Conservation (phyloP, 1,284 basidiomycete genomes). For the Puccinia polysora region DNA sequence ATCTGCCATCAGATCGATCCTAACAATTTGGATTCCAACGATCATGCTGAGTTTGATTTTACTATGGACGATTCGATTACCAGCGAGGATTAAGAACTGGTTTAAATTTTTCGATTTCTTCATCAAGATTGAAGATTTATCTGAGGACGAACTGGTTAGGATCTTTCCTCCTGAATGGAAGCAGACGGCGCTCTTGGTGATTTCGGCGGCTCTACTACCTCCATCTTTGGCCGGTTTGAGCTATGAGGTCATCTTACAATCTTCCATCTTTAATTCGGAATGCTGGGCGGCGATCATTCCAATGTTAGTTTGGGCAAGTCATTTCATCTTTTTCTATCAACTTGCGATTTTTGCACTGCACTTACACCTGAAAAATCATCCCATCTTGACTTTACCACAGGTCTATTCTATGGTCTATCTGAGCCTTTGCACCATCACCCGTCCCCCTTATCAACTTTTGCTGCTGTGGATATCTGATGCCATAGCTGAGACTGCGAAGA, state of each 20-base stretch:
- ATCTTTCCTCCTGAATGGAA: not conserved
- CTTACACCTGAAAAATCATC: not conserved
- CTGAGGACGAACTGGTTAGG: not conserved
- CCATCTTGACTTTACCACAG: not conserved
- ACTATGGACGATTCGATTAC: not conserved
- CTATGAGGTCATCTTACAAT: not conserved
- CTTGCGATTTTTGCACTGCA: not conserved
- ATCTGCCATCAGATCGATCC: not conserved
- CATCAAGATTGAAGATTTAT: not conserved
- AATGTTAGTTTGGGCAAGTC: constrained; percentile 19
- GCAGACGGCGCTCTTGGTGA: not conserved
- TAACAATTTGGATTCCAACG: not conserved
- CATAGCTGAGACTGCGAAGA: not conserved
- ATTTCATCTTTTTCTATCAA: not conserved
- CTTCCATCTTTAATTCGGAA: not conserved
- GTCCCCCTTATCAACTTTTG: constrained; percentile 17
- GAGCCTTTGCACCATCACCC: constrained; percentile 10
- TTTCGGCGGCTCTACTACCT: not conserved
- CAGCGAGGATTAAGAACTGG: not conserved
- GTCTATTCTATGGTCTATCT: constrained; percentile 30
- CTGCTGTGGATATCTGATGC: constrained; percentile 23
- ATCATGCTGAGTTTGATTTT: constrained; percentile 7
- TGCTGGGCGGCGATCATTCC: not conserved
- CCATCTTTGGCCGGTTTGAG: constrained; percentile 7
- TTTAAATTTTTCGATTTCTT: constrained; percentile 4